Base-by-base conservation (phyloP, 208 protist species). In the Naegleria fowleri region DNA sequence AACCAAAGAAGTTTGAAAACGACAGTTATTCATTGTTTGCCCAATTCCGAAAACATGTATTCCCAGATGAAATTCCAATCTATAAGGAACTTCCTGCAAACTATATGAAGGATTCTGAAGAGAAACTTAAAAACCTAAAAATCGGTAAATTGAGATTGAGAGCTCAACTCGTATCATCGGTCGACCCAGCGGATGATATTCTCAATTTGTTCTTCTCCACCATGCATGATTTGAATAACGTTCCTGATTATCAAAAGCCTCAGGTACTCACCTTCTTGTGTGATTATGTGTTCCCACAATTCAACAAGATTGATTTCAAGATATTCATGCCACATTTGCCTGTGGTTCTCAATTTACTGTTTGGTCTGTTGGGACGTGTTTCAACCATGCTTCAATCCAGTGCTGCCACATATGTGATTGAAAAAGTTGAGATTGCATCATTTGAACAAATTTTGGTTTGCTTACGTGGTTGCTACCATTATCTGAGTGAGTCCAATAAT, bases 221-320 rank as follows among this genome's bases (percentile, higher is more conserved):
- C 7, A 36, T 79, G 29, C 9, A 79, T 36, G 67, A 79, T 29
- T 79, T 79, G n/a, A 19, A 79, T 36, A 36, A 36, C 9, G 67
- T 79, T 36, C 16, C 67, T 36, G 67, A 79, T 79, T 79, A 79
- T 36, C 67, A 79, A 79, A 79, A 79, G 9, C 16, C 16, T 36
- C 29, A 79, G 9, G 67, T 79, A 11, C n/a, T 79, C 5, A 79
- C 16, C 29, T 79, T 79, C 67, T 36, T 79, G 9, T 79, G 67
- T 79, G 67, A 79, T 9, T 79, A 79, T 36, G 67, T 79, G 0
- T 79, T 79, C 67, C 67, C 67, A 36, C 67, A 79, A 79, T 79
- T 79, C 67, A 79, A 79, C 67, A 79, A 79, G 67, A 79, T 79
- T 79, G 67, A 79, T 79, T 79, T 36, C 25, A 79, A 79, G 29